Conservation (phyloP, 2,329 filamentous ascomycete genomes). For the Cytospora mali region DNA sequence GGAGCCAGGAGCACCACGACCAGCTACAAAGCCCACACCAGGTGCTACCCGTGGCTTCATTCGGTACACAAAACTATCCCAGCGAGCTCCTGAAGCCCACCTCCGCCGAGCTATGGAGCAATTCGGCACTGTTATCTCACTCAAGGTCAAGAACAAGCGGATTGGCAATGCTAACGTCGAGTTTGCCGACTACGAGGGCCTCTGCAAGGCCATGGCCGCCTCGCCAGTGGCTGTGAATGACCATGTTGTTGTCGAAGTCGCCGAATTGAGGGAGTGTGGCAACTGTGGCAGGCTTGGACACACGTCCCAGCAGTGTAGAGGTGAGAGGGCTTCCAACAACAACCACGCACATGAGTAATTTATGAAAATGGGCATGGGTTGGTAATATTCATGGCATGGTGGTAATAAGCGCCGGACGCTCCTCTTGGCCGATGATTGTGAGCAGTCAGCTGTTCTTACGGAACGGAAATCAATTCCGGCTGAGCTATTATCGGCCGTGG, state of each 20-base stretch:
- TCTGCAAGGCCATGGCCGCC: background rate
- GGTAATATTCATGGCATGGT: background rate
- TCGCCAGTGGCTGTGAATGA: background rate
- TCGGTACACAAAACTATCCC: background rate
- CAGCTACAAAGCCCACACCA: background rate
- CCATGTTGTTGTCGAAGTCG: background rate
- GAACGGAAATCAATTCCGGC: background rate
- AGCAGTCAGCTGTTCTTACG: background rate
- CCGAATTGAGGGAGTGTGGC: constrained; percentile 1
- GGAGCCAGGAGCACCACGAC: background rate
- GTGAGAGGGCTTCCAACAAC: too few relatives aligned
- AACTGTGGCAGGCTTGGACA: constrained; percentile 11
- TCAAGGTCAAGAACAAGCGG: background rate
- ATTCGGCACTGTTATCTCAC: constrained; percentile 7
- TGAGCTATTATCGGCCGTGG: too few relatives aligned
- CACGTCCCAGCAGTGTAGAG: background rate
- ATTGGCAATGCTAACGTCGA: background rate
- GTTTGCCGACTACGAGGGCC: background rate
- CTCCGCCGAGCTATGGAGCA: constrained; percentile 16
- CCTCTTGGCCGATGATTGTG: background rate
- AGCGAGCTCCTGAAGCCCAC: background rate
- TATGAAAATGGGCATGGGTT: background rate
- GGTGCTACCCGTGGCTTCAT: constrained; percentile 3
- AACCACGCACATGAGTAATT: background rate
- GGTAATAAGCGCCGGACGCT: too few relatives aligned